Percentiles rank a stretch among this genome's conserved stretches.
Conservation (phyloP, 2,329 filamentous ascomycete species). For the Fusarium globosum region DNA sequence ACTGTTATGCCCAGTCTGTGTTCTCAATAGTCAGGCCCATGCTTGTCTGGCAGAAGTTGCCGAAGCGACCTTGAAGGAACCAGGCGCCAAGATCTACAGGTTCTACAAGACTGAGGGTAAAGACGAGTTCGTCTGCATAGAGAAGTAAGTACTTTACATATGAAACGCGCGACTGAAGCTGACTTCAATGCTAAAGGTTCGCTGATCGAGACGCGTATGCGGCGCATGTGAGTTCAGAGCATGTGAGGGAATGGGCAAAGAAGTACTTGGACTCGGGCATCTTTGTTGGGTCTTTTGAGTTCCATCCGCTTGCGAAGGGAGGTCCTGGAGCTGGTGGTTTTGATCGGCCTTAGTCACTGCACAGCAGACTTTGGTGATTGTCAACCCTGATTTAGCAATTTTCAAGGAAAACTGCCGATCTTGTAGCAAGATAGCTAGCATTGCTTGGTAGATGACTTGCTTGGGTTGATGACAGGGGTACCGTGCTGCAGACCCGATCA, state of each 20-base stretch:
- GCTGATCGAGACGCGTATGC: slow-evolving; percentile 4
- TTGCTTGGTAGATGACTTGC: background rate
- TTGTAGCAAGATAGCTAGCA: background rate
- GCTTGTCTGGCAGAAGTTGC: slow-evolving; percentile 8
- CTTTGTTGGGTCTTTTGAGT: slow-evolving; percentile 8
- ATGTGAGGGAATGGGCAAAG: slow-evolving; percentile 12
- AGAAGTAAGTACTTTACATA: background rate
- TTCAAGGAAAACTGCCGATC: background rate
- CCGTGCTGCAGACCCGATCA: no score
- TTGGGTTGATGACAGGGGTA: background rate
- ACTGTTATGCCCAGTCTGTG: background rate
- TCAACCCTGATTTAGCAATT: background rate
- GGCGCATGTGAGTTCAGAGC: slow-evolving; percentile 5
- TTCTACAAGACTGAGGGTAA: slow-evolving; percentile 17
- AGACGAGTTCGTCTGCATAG: slow-evolving; percentile 11
- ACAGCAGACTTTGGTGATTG: no score
- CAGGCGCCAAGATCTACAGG: slow-evolving; percentile 13
- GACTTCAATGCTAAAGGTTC: background rate
- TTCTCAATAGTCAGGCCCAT: background rate
- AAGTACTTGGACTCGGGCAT: slow-evolving; percentile 18
- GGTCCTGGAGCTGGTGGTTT: slow-evolving; percentile 12
- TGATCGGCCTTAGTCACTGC: background rate
- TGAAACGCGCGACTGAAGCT: background rate
- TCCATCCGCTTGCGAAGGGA: slow-evolving; percentile 4
- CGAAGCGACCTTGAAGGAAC: slow-evolving; percentile 1